These are phyloP conservation scores for Haplosporangium sp. DNA, from an alignment of 371 early-diverging fungal species.

Conservation along the genomic window DNA sequence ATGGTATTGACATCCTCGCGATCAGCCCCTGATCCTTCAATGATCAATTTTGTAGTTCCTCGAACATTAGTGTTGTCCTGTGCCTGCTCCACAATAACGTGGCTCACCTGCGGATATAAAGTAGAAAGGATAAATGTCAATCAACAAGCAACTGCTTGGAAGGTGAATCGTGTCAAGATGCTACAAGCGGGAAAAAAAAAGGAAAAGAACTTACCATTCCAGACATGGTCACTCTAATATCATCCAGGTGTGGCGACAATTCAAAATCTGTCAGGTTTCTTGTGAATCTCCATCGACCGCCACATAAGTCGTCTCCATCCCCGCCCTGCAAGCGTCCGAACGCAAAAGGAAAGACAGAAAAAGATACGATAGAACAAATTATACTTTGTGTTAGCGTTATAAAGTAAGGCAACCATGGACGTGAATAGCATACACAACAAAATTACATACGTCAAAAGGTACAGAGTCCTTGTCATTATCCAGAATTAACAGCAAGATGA, in stretches of 20 bases:
- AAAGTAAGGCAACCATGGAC: neutral
- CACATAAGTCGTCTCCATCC: neutral
- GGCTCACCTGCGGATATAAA: conserved; percentile 3
- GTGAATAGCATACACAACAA: neutral
- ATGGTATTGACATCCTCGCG: conserved; percentile 12
- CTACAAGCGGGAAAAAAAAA: neutral
- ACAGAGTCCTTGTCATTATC: neutral
- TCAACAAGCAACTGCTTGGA: neutral
- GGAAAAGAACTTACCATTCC: conserved; percentile 8
- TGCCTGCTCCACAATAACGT: conserved; percentile 12
- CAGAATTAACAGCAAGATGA: conserved; percentile 7
- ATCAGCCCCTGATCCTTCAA: conserved; percentile 4
- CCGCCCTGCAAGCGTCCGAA: neutral
- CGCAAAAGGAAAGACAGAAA: neutral
- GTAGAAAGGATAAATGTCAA: neutral
- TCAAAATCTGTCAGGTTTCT: neutral
- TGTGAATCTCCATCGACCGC: neutral
- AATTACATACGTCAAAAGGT: neutral
- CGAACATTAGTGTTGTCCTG: neutral
- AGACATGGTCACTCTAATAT: conserved; percentile 2
- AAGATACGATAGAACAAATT: neutral
- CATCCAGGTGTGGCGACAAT: neutral
- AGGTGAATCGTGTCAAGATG: neutral
- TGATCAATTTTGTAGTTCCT: neutral
- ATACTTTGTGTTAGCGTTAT: neutral